Conservation (phyloP, 352 stramenopile species). For the Globisporangium acanthophoron region DNA sequence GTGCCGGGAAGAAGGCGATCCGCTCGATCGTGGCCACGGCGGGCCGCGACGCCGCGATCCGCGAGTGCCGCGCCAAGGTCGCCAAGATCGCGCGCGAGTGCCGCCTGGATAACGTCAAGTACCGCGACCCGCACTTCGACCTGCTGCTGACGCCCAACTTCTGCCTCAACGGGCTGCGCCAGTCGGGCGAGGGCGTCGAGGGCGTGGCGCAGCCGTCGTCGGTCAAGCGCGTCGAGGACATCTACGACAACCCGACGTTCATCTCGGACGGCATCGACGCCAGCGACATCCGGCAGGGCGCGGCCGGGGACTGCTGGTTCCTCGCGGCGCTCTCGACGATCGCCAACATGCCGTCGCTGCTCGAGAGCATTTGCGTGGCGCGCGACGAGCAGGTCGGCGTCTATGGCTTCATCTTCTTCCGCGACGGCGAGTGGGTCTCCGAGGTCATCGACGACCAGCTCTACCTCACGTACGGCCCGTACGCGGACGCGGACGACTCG, state of each 20-base stretch:
- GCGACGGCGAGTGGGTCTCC: constrained; percentile 35
- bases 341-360: constrained; percentile 56
- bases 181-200: constrained; percentile 9
- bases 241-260: constrained; percentile 30
- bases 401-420: constrained; percentile 47
- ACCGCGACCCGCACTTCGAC: constrained; percentile 35
- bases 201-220: constrained; percentile 12
- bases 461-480: constrained; percentile 21
- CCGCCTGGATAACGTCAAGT: constrained; percentile 31
- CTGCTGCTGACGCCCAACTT: constrained; percentile 8
- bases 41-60: not conserved
- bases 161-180: constrained; percentile 20
- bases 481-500: constrained; percentile 10
- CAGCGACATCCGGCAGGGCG: constrained; percentile 46
- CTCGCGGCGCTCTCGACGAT: constrained; percentile 63
- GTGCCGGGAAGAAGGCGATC: not conserved
- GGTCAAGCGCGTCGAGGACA: constrained; percentile 19
- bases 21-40: not conserved
- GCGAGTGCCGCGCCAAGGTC: not conserved
- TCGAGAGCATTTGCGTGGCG: constrained; percentile 55
- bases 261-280: not conserved
- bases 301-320: constrained; percentile 76
- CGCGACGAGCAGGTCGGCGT: constrained; percentile 37
- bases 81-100: constrained; percentile 28
- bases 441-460: constrained; percentile 40